Conservation (phyloP, 108 stramenopile species). For the Cyclotella choctawhatcheeana region DNA sequence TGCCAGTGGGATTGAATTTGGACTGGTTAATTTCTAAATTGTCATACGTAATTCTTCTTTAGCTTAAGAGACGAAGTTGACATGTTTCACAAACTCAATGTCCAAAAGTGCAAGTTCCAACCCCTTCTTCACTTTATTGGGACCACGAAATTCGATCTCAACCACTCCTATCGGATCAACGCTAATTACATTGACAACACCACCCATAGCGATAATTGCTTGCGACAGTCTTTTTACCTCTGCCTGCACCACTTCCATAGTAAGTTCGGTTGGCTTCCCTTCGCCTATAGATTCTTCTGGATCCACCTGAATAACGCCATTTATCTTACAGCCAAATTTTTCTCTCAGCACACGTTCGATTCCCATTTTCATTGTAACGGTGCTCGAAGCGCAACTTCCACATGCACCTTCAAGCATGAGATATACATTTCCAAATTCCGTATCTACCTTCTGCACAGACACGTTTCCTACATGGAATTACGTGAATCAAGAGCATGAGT, state of each 20-base stretch:
- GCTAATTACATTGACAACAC: conserved; percentile 60
- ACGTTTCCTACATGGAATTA: conserved; percentile 83
- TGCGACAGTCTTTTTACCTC: conserved; percentile 74
- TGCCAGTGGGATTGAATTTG: conserved; percentile 60
- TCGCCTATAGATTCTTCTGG: conserved; percentile 46
- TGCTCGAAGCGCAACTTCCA: conserved; percentile 86
- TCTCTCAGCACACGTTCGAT: conserved; percentile 94
- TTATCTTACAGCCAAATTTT: conserved; percentile 78
- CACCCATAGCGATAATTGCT: conserved; percentile 90
- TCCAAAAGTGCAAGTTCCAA: conserved; percentile 85
- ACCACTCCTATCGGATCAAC: conserved; percentile 80
- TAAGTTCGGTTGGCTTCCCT: conserved; percentile 58
- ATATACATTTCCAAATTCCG: conserved; percentile 70
- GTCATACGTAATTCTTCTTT: neutral
- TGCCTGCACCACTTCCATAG: conserved; percentile 63
- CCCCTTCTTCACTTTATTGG: conserved; percentile 77
- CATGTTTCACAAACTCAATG: conserved; percentile 78
- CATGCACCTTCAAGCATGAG: conserved; percentile 94
- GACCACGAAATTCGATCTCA: conserved; percentile 73
- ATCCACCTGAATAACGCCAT: conserved; percentile 79
- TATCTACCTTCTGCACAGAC: conserved; percentile 82
- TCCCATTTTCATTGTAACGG: conserved; percentile 98
- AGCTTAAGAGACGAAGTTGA: conserved; percentile 61
- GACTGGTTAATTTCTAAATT: neutral
- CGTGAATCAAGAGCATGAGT: neutral